Base-by-base conservation (phyloP, 2,329 filamentous ascomycete genomes). In the Rhynchosporium agropyri region DNA sequence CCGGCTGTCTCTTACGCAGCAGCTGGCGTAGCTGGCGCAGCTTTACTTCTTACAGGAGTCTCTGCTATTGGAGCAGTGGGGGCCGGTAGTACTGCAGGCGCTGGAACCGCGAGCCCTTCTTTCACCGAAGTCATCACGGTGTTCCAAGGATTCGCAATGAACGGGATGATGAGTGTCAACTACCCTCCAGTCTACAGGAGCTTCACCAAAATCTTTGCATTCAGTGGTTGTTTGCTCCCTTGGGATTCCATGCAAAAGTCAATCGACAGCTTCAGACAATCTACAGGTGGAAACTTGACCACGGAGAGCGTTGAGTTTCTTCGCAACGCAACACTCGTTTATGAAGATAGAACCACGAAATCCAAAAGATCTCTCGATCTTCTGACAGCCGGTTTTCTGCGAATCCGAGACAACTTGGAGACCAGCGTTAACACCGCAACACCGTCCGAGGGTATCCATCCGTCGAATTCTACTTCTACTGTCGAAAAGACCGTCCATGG, bases 101-200 rank as follows among this genome's bases (percentile, higher is more conserved):
- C 82, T 12, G 81, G 86, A 2, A 83, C 89, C 10, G 80, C 88
- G 46, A 95, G 91, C 70, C 95, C 95, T 31, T 91, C 89, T 59
- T 97, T 98, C 74, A 83, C 83, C 50, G 91, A 97, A 73, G 87
- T 96, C 54, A 84, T 97, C 69, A 87, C 89, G 65, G 96, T 91
- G 85, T 97, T 98, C 76, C 93, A 98, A 77, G 89, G 89, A 56
- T 90, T 98, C 82, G 92, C 95, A 33, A 89, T 95, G 80, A 97
- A 95, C 76, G 93, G 95, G 68, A 98, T 98, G 95, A 83, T 97
- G 75, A 96, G 91, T 64, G 93, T 96, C 71, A 85, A 88, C 71
- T 92, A 97, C 69, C 95, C 95, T 3, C 81, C 86, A 42, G 87
- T 98, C 43, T 98, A 98, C 79, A 86, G 88, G 69, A 94, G 88